A percentile compares a stretch with the other conserved stretches of the same genome.
Conservation (phyloP, 345 rosid species). For the Anastatica hierochuntica region DNA sequence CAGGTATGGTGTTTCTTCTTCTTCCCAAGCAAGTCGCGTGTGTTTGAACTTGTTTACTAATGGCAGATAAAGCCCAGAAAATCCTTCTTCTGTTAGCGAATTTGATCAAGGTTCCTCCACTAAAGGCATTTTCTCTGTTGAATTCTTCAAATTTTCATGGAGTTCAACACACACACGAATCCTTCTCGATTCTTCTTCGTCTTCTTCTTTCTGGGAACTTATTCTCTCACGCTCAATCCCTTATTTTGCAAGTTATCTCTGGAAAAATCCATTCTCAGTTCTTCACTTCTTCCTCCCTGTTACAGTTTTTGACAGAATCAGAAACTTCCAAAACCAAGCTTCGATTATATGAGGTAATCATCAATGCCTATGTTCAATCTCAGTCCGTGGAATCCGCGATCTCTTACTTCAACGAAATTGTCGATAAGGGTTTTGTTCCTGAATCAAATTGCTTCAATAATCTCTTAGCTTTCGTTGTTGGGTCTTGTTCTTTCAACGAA, state of each 20-base stretch:
- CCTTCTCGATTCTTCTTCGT: slow-evolving; percentile 35
- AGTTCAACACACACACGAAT: slow-evolving; percentile 40
- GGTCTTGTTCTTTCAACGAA: slow-evolving; percentile 30
- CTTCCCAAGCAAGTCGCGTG: too few relatives aligned
- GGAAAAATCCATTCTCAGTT: too few relatives aligned
- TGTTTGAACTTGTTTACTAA: not conserved
- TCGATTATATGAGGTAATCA: slow-evolving; percentile 40
- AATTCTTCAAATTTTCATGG: slow-evolving; percentile 28
- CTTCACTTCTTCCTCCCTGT: slow-evolving; percentile 39
- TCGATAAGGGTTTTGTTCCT: slow-evolving; percentile 34
- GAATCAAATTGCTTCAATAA: slow-evolving; percentile 37
- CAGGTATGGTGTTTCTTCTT: too few relatives aligned
- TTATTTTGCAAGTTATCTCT: slow-evolving; percentile 37
- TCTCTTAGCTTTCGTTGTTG: slow-evolving; percentile 33
- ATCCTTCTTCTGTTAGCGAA: slow-evolving; percentile 20
- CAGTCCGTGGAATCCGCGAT: slow-evolving; percentile 33
- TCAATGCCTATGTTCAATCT: slow-evolving; percentile 39
- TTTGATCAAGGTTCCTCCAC: slow-evolving; percentile 49
- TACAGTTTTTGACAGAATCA: slow-evolving; percentile 29
- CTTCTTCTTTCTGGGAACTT: slow-evolving; percentile 35
- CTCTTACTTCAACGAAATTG: slow-evolving; percentile 40
- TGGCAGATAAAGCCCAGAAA: slow-evolving; percentile 26
- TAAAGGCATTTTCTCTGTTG: slow-evolving; percentile 36
- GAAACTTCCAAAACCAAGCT: slow-evolving; percentile 4
- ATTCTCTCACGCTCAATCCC: slow-evolving; percentile 35